A percentile compares a stretch with the other conserved stretches of the same genome.
Evolutionary conservation across 352 stramenopile genomes (phyloP).

Genomic region (Pythium folliculosum): DNA sequence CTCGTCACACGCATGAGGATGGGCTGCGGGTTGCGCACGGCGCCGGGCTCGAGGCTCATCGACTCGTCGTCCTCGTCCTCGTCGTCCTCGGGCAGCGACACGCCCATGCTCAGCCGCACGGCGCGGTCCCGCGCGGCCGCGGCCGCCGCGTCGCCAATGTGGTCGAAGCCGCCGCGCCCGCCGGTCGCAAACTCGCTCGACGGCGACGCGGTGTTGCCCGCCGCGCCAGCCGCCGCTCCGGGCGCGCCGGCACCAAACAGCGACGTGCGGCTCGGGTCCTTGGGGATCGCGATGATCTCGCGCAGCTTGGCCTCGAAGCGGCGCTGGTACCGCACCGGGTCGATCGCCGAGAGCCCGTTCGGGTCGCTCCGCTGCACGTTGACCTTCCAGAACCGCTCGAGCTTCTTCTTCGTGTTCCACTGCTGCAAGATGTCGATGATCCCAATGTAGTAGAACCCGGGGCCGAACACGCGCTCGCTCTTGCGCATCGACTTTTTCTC

Average conservation of each 20-base stretch:
- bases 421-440: conserved; percentile 92
- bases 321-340: conserved; percentile 69
- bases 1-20: conserved; percentile 25
- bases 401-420: conserved; percentile 81
- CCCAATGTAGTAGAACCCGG: conserved; percentile 88
- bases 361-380: conserved; percentile 63
- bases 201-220: not conserved
- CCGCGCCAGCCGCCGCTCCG: too few relatives aligned
- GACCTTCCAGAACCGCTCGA: conserved; percentile 87
- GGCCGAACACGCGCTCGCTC: conserved; percentile 79
- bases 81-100: conserved; percentile 1
- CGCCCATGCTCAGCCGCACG: conserved; percentile 2
- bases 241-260: not conserved
- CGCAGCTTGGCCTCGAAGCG: conserved; percentile 84
- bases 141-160: conserved; percentile 1
- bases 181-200: conserved; percentile 16
- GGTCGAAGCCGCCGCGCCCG: conserved; percentile 24
- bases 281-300: conserved; percentile 80
- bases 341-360: conserved; percentile 83
- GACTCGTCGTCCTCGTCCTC: conserved; percentile 25
- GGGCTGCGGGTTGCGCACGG: conserved; percentile 19
- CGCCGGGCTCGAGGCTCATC: conserved; percentile 20
- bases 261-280: conserved; percentile 33
- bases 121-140: conserved; percentile 3
- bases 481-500: conserved; percentile 60